phyloP scores from a whole-genome alignment of 768 basidiomycete species.

The Boletellus sp. region DNA sequence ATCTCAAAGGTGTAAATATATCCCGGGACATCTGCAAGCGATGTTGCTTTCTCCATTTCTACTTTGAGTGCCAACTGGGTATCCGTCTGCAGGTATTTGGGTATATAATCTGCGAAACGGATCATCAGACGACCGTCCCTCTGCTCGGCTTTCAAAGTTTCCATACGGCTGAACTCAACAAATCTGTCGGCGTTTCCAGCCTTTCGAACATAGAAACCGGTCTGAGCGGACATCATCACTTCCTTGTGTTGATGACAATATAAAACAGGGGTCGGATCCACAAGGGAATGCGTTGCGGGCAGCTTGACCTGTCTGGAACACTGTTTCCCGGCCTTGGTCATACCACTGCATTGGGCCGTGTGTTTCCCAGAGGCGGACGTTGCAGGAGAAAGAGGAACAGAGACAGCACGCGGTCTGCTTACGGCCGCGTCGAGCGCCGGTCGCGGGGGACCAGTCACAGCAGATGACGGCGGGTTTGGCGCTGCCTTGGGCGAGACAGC shows the following conservation, averaged over 20 bases:
- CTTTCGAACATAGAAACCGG: slow-evolving; percentile 56
- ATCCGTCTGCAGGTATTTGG: slow-evolving; percentile 54
- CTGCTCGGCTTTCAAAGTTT: neutral
- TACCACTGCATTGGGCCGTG: slow-evolving; percentile 53
- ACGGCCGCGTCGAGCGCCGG: slow-evolving; percentile 11
- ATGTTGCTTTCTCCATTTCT: slow-evolving; percentile 53
- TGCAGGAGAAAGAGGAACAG: slow-evolving; percentile 16
- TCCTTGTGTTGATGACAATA: slow-evolving; percentile 69
- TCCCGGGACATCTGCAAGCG: slow-evolving; percentile 59
- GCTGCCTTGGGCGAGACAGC: slow-evolving; percentile 10
- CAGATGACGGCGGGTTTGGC: slow-evolving; percentile 5
- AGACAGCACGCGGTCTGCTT: slow-evolving; percentile 19
- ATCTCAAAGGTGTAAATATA: slow-evolving; percentile 86
- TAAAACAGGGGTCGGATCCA: slow-evolving; percentile 30
- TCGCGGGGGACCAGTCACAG: slow-evolving; percentile 6
- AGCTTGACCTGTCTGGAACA: slow-evolving; percentile 60
- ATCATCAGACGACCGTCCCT: slow-evolving; percentile 6
- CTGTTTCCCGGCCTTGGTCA: slow-evolving; percentile 59
- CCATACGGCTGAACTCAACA: slow-evolving; percentile 56
- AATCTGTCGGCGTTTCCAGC: slow-evolving; percentile 38
- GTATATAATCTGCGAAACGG: slow-evolving; percentile 58
- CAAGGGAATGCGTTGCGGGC: slow-evolving; percentile 23
- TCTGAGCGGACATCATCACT: slow-evolving; percentile 43
- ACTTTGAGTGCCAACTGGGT: slow-evolving; percentile 55
- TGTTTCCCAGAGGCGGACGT: slow-evolving; percentile 17